Base-by-base conservation (phyloP, 1,284 basidiomycete genomes). In the Boletus mariae region DNA sequence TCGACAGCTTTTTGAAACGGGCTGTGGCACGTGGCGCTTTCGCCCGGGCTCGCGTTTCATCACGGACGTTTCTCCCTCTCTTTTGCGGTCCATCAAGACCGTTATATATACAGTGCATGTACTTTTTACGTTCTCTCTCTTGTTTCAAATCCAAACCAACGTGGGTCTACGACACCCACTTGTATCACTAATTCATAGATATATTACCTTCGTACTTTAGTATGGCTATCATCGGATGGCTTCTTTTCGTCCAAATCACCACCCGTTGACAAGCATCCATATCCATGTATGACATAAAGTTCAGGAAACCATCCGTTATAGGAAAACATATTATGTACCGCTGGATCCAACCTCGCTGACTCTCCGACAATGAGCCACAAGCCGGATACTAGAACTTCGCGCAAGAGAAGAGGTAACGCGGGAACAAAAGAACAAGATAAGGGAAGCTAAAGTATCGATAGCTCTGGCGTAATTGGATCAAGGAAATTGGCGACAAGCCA, bases 361-460 rank as follows among this genome's bases (percentile, higher is more conserved):
- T 43, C 37, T 44, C n/a, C 17, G 40, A 43, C 32, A 56, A 47
- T 40, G 41, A 48, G 25, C 31, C 47, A 45, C 37, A 37, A 20
- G 10, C 37, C n/a, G n/a, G 8, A n/a, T 37, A n/a, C n/a, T 7
- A 32, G n/a, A 25, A 35, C 23, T 4, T 29, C 44, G 11, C 20
- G 43, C 44, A 23, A 35, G 26, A 20, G 34, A 5, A 31, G 32
- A 42, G 45, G 53, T 53, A 48, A 53, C 45, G 40, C 56, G 4
- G 13, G 44, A 53, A 49, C 40, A 47, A 51, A 43, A 59, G 41
- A 51, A 52, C 41, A 50, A 15, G 25, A 49, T 38, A 20, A 42
- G 32, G n/a, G n/a, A 28, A 47, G 35, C 50, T 49, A 56, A 51
- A 25, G 46, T 38, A 44, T 32, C 25, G 28, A 45, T 50, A 43